phyloP scores from a whole-genome alignment of 208 protist genomes.

The Trypanosomatidae sp. region DNA sequence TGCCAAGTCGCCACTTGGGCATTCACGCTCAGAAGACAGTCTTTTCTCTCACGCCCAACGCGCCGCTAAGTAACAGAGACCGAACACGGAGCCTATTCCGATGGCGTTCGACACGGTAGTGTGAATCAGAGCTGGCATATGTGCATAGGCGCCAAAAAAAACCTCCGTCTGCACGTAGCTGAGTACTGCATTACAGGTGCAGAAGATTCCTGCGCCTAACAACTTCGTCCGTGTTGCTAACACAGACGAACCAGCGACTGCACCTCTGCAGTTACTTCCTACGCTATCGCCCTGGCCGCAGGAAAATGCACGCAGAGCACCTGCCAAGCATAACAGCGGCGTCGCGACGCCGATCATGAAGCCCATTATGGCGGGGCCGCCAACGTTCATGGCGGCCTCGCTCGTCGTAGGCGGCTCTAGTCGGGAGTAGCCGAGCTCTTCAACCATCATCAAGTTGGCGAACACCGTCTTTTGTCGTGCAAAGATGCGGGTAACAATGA shows the following conservation, averaged over 20 bases:
- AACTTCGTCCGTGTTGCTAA: conserved; percentile 13
- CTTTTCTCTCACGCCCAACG: conserved; percentile 16
- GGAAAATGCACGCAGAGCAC: not conserved
- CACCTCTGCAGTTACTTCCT: not conserved
- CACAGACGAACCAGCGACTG: not conserved
- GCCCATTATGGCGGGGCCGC: conserved; percentile 54
- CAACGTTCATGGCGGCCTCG: conserved; percentile 66
- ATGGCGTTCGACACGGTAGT: conserved; percentile 36
- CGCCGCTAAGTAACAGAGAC: conserved; percentile 32
- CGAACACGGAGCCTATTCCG: conserved; percentile 42
- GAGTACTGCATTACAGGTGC: conserved; percentile 24
- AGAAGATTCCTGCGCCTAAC: conserved; percentile 29
- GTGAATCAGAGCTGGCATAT: conserved; percentile 26
- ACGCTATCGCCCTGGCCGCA: not conserved
- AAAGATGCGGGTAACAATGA: conserved; percentile 85
- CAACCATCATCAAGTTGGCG: conserved; percentile 94
- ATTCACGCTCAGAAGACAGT: not conserved
- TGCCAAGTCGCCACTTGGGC: not conserved
- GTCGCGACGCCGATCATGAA: conserved; percentile 45
- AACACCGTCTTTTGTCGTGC: conserved; percentile 83
- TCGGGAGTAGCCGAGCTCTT: conserved; percentile 93
- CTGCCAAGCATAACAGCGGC: conserved; percentile 26
- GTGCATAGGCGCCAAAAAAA: conserved; percentile 79
- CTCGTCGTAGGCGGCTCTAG: conserved; percentile 62
- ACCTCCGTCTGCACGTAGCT: conserved; percentile 70